A percentile compares a stretch with the other conserved stretches of the same genome.
Conservation (phyloP, 305 asterid species). For the Plantago rigida region DNA sequence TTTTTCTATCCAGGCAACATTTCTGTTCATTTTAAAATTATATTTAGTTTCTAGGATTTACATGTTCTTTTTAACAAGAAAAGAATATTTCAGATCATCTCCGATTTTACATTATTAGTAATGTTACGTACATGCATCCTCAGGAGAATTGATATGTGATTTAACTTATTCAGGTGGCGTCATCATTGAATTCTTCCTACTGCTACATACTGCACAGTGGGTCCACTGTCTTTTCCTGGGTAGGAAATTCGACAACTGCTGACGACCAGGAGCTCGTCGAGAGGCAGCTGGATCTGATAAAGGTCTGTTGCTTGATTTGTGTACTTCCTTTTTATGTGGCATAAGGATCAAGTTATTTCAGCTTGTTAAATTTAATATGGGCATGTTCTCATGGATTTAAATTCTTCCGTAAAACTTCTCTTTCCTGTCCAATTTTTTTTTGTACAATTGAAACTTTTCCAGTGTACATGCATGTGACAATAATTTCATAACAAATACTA, state of each 20-base stretch:
- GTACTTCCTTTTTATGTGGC: slow-evolving; percentile 19
- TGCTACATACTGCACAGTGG: slow-evolving; percentile 90
- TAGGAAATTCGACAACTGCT: slow-evolving; percentile 69
- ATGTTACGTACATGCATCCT: slow-evolving; percentile 1
- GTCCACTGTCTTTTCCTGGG: slow-evolving; percentile 69
- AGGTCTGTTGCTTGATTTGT: slow-evolving; percentile 42
- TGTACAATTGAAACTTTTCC: too few species aligned
- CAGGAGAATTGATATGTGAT: slow-evolving; percentile 17
- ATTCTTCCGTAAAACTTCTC: not conserved
- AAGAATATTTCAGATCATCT: not conserved
- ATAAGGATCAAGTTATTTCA: slow-evolving; percentile 14
- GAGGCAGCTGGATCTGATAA: slow-evolving; percentile 84
- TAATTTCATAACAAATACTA: not conserved
- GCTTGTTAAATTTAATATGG: not conserved
- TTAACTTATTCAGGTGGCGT: slow-evolving; percentile 62
- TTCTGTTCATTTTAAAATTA: not conserved
- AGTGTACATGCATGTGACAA: too few species aligned
- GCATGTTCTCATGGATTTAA: not conserved
- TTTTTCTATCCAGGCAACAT: not conserved
- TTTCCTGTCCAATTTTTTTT: not conserved
- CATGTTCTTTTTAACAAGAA: not conserved
- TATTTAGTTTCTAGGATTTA: not conserved
- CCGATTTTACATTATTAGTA: too few species aligned
- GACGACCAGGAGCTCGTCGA: slow-evolving; percentile 94
- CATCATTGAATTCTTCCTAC: slow-evolving; percentile 83